These are phyloP conservation scores for Falciphora oryzae DNA, from an alignment of 2,329 filamentous ascomycete species.

Conservation along the genomic window DNA sequence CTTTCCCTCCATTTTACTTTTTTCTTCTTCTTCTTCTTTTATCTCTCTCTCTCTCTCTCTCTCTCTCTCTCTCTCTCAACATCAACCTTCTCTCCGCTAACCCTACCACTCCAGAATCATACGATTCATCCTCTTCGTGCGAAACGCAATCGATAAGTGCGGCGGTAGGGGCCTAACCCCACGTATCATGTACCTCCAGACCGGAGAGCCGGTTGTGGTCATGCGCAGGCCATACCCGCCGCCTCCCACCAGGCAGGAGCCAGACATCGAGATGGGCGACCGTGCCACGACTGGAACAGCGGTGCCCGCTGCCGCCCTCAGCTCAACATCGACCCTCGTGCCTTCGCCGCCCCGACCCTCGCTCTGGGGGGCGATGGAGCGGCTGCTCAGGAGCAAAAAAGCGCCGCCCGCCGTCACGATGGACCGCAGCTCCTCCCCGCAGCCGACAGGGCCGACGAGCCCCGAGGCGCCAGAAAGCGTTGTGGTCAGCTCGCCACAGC, in stretches of 20 bases:
- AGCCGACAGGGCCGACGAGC: background rate
- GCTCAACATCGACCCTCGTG: background rate
- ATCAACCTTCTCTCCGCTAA: background rate
- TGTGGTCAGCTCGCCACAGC: background rate
- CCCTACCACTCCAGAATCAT: constrained; percentile 13
- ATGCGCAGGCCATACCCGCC: constrained; percentile 13
- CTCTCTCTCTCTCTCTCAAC: background rate
- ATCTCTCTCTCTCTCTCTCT: no score
- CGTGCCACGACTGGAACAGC: background rate
- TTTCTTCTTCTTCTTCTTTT: background rate
- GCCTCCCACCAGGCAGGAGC: constrained; percentile 13
- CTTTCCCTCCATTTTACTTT: no score
- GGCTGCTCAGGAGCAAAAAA: background rate
- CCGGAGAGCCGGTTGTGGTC: constrained; percentile 18
- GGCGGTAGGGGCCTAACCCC: constrained; percentile 15
- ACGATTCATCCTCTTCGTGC: constrained; percentile 22
- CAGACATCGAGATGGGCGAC: background rate
- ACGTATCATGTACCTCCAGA: constrained; percentile 19
- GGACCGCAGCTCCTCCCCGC: background rate
- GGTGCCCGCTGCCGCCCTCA: background rate
- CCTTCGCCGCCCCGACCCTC: background rate
- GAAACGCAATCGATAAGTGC: constrained; percentile 21
- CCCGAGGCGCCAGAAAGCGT: background rate
- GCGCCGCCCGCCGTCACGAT: no score
- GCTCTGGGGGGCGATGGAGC: background rate